Percentiles rank a stretch among this genome's conserved stretches.
phyloP scores from a whole-genome alignment of 129 eudicot species.

The Arctium lappa region DNA sequence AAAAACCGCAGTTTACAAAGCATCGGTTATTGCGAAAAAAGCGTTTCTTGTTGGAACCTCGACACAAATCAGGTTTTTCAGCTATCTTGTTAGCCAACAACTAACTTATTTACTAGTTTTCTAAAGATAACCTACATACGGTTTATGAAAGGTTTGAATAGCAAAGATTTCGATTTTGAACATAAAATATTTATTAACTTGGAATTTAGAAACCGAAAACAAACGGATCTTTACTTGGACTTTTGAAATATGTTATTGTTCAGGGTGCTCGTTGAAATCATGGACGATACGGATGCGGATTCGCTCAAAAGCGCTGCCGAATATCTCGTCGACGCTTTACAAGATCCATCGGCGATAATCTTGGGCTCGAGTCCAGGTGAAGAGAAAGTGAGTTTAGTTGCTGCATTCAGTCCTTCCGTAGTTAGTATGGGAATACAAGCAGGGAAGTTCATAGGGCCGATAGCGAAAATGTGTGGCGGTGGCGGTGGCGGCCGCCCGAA shows the following conservation, averaged over 20 bases:
- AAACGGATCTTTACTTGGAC: background rate
- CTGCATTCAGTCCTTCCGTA: conserved; percentile 88
- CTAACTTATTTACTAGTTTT: no score
- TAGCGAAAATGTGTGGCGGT: conserved; percentile 95
- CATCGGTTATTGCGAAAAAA: conserved; percentile 54
- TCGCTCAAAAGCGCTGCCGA: conserved; percentile 92
- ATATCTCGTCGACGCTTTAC: conserved; percentile 43
- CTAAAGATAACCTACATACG: background rate
- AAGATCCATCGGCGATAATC: conserved; percentile 84
- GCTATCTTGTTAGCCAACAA: no score
- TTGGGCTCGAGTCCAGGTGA: conserved; percentile 84
- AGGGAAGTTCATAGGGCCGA: conserved; percentile 86
- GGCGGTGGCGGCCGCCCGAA: conserved; percentile 96
- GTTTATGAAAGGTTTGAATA: background rate
- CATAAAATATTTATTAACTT: background rate
- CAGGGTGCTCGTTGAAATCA: conserved; percentile 81
- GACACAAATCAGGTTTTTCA: conserved; percentile 48
- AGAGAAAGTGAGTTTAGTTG: conserved; percentile 79
- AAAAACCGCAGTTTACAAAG: conserved; percentile 87
- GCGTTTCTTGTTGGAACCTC: conserved; percentile 62
- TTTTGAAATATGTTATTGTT: background rate
- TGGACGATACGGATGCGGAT: conserved; percentile 85
- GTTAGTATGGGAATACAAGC: conserved; percentile 85
- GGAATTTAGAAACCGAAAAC: background rate
- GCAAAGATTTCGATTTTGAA: background rate